Percentiles rank a stretch among this genome's conserved stretches.
phyloP scores from a whole-genome alignment of 306 rosid genomes.

The Hippophae gyantsensis region DNA sequence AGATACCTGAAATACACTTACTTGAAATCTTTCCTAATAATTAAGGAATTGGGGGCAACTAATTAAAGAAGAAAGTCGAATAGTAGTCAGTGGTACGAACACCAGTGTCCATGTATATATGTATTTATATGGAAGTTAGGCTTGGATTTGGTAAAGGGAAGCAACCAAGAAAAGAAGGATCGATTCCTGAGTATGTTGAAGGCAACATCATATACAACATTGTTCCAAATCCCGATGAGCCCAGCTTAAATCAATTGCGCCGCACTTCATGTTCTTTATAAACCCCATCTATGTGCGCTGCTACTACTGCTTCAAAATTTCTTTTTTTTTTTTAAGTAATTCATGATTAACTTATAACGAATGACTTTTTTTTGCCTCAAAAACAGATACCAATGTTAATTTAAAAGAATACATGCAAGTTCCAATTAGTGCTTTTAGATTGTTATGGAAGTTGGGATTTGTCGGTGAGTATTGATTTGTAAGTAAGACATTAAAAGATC shows the following conservation, averaged over 20 bases:
- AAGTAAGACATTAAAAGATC: slow-evolving; percentile 10
- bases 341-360: not conserved
- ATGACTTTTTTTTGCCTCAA: no score
- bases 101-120: slow-evolving; percentile 3
- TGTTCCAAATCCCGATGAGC: slow-evolving; percentile 5
- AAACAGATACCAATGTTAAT: no score
- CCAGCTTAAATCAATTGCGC: slow-evolving; percentile 18
- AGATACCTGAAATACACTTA: no score
- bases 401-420: no score
- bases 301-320: slow-evolving; percentile 5
- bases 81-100: not conserved
- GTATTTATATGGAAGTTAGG: not conserved
- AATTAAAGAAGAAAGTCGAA: no score
- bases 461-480: slow-evolving; percentile 31
- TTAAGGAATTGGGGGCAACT: no score
- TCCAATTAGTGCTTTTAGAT: not conserved
- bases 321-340: not conserved
- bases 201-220: slow-evolving; percentile 10
- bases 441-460: not conserved
- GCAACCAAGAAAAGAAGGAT: not conserved
- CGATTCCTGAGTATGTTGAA: not conserved
- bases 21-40: no score
- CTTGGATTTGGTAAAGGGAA: not conserved
- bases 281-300: slow-evolving; percentile 12
- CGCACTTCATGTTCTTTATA: slow-evolving; percentile 21